Evolutionary conservation across 2,329 filamentous ascomycete species (phyloP).

Genomic region (Ophiostoma pallidulum): DNA sequence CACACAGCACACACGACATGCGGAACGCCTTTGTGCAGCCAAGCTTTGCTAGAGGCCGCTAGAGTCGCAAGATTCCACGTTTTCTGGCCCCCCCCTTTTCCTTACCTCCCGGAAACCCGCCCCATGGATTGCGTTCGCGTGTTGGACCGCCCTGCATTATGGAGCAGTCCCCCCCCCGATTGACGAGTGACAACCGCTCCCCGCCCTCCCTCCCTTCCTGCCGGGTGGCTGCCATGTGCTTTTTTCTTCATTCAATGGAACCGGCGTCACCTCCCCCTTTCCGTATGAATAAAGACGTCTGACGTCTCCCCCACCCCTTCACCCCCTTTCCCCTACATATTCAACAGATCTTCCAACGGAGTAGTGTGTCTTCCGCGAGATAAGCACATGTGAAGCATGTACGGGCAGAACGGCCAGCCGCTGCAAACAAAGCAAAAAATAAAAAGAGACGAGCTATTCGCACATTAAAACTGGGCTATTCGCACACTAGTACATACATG

Average conservation of each 20-base stretch:
- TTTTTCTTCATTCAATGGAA: constrained; percentile 5
- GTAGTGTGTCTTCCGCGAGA: no score
- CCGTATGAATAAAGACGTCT: neutral
- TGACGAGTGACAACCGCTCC: neutral
- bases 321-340: no score
- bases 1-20: no score
- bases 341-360: no score
- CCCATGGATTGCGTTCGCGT: constrained; percentile 1
- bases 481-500: no score
- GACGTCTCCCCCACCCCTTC: no score
- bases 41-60: neutral
- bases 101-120: neutral
- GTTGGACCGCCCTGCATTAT: neutral
- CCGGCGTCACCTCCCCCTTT: neutral
- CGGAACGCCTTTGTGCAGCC: neutral
- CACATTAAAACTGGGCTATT: no score
- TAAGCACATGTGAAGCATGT: no score
- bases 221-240: neutral
- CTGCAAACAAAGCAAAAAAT: no score
- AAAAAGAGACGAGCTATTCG: no score
- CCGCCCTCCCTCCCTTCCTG: neutral
- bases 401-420: no score
- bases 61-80: neutral
- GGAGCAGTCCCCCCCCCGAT: neutral
- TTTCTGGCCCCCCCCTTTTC: neutral